phyloP scores from a whole-genome alignment of 495 filamentous ascomycete species.

The Aspergillus haitiensis region DNA sequence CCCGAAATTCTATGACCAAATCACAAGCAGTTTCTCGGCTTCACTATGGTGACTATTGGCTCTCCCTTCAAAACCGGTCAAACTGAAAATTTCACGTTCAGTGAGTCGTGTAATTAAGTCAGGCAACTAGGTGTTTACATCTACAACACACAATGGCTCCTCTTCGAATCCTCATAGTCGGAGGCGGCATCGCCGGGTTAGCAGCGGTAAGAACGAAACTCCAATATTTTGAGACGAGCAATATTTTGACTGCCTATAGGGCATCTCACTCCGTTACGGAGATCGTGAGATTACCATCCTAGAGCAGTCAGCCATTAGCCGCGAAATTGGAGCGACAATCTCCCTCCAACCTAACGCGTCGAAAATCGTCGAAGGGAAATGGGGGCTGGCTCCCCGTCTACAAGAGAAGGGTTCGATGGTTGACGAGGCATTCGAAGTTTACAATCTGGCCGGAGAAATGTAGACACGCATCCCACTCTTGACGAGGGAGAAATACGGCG shows the following conservation, averaged over 20 bases:
- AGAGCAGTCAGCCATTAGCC: constrained; percentile 10
- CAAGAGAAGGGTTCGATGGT: constrained; percentile 24
- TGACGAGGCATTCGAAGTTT: constrained; percentile 33
- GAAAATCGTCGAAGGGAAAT: constrained; percentile 27
- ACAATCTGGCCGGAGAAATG: constrained; percentile 28
- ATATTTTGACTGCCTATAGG: constrained; percentile 1
- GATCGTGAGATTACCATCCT: constrained; percentile 12
- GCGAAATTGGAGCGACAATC: constrained; percentile 19
- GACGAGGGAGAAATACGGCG: constrained; percentile 25
- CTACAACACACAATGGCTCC: too few relatives aligned
- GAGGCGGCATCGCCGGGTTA: constrained; percentile 16
- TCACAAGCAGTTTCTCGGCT: too few relatives aligned
- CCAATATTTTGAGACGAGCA: background rate
- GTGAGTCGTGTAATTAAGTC: too few relatives aligned
- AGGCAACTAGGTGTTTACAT: too few relatives aligned
- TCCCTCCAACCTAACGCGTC: constrained; percentile 31
- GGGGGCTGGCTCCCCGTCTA: constrained; percentile 22
- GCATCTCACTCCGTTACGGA: constrained; percentile 16
- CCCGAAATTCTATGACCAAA: too few relatives aligned
- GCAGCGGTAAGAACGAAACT: constrained; percentile 9
- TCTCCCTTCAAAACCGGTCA: too few relatives aligned
- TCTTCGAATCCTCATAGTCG: too few relatives aligned
- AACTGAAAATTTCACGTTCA: too few relatives aligned
- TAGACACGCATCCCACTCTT: constrained; percentile 26
- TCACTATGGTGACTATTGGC: too few relatives aligned